Evolutionary conservation across 345 rosid genomes (phyloP).

Genomic region (Gynandropsis gynandra): DNA sequence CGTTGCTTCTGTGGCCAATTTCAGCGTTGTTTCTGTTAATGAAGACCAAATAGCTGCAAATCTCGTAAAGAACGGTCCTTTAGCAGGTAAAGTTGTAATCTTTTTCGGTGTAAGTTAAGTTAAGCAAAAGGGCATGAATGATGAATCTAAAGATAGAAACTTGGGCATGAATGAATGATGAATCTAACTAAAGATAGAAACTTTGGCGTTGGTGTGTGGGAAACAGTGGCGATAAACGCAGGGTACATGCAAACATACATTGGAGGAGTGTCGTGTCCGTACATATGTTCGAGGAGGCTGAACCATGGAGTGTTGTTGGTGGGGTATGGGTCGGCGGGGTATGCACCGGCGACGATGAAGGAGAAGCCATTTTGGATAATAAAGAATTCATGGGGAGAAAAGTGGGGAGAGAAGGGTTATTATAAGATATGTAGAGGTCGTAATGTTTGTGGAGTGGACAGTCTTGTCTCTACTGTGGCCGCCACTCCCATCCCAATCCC

Average conservation of each 20-base stretch:
- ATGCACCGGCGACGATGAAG: conserved; percentile 74
- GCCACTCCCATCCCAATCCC: conserved; percentile 39
- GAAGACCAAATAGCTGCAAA: conserved; percentile 94
- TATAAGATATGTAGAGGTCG: conserved; percentile 85
- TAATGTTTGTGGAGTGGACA: conserved; percentile 83
- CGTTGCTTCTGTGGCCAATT: conserved; percentile 76
- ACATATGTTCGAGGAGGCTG: conserved; percentile 62
- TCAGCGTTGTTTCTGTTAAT: conserved; percentile 72
- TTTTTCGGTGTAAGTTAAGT: too few species aligned
- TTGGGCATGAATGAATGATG: too few species aligned
- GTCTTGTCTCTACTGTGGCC: conserved; percentile 82
- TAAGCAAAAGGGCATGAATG: too few species aligned
- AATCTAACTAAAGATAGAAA: too few species aligned
- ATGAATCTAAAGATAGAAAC: too few species aligned
- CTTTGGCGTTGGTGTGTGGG: conserved; percentile 2
- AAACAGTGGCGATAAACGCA: conserved; percentile 79
- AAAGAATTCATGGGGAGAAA: conserved; percentile 91
- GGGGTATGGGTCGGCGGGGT: conserved; percentile 79
- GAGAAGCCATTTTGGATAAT: conserved; percentile 91
- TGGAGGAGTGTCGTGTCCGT: conserved; percentile 88
- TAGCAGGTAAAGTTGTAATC: conserved; percentile 83
- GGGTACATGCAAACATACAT: conserved; percentile 90
- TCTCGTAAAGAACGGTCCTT: conserved; percentile 87
- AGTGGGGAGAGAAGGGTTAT: conserved; percentile 84
- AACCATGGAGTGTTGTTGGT: conserved; percentile 87